Evolutionary conservation across 148 eudicot genomes (phyloP).

Genomic region (Pharnaceum exiguum): DNA sequence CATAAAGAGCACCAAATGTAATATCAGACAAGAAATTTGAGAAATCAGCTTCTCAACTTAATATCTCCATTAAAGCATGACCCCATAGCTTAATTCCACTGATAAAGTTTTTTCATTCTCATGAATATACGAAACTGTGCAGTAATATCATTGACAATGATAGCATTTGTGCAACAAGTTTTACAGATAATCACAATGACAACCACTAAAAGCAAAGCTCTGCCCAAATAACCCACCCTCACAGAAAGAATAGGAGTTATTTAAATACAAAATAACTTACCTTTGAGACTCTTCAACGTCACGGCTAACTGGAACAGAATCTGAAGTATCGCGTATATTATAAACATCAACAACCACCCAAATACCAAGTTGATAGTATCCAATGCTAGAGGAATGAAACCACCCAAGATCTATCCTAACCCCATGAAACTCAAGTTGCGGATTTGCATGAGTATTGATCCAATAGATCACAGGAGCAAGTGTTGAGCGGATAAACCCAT

Average conservation of each 20-base stretch:
- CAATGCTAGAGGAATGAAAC: constrained; percentile 81
- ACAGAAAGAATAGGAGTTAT: neutral
- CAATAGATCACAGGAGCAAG: constrained; percentile 59
- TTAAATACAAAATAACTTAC: constrained; percentile 22
- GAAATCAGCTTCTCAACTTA: too few species aligned
- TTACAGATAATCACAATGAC: too few species aligned
- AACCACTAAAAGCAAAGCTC: neutral
- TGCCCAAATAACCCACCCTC: neutral
- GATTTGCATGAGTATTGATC: constrained; percentile 71
- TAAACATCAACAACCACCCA: constrained; percentile 59
- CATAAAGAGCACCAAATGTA: too few species aligned
- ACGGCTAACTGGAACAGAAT: constrained; percentile 27
- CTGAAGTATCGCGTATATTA: constrained; percentile 30
- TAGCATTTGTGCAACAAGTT: too few species aligned
- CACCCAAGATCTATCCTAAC: constrained; percentile 74
- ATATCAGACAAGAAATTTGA: too few species aligned
- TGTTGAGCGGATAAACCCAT: constrained; percentile 56
- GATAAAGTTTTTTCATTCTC: too few species aligned
- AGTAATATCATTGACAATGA: too few species aligned
- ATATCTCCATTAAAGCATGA: too few species aligned
- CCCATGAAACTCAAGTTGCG: constrained; percentile 80
- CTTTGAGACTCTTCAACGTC: constrained; percentile 37
- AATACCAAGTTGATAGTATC: constrained; percentile 72
- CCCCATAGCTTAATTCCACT: too few species aligned
- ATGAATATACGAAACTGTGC: too few species aligned